Conservation (phyloP, 768 basidiomycete genomes). For the Scleroderma bovista region DNA sequence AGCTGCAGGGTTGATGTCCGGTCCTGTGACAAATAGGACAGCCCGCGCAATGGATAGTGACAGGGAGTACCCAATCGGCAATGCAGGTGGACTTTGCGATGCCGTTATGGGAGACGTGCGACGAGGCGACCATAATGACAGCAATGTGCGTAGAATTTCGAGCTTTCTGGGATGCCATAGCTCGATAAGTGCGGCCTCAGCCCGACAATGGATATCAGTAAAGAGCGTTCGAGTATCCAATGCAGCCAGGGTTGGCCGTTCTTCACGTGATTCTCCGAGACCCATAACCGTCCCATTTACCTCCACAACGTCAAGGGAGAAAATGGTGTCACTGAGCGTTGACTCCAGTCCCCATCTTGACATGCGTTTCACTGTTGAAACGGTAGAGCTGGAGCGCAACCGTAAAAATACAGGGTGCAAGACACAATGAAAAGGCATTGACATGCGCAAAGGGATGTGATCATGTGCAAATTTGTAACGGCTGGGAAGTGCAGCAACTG, state of each 20-base stretch:
- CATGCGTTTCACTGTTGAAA: conserved; percentile 20
- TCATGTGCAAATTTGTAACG: conserved; percentile 24
- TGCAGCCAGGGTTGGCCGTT: conserved; percentile 33
- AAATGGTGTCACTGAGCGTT: conserved; percentile 43
- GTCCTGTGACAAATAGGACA: conserved; percentile 66
- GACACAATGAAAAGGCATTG: conserved; percentile 34
- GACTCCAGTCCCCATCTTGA: conserved; percentile 31
- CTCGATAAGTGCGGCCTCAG: conserved; percentile 59
- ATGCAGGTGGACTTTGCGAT: conserved; percentile 25
- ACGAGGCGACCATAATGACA: conserved; percentile 33
- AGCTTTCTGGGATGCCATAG: conserved; percentile 62
- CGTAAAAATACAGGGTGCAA: conserved; percentile 51
- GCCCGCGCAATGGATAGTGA: conserved; percentile 57
- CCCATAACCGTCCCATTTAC: conserved; percentile 39
- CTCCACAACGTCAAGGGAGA: conserved; percentile 57
- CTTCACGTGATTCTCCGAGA: conserved; percentile 47
- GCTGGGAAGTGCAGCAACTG: conserved; percentile 8
- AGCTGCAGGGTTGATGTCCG: conserved; percentile 74
- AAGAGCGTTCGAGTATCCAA: conserved; percentile 40
- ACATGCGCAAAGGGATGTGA: conserved; percentile 41
- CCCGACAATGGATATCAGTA: conserved; percentile 42
- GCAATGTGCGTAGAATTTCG: conserved; percentile 45
- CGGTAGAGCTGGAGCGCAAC: conserved; percentile 35
- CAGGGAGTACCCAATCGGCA: conserved; percentile 52
- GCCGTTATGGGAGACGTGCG: conserved; percentile 4